A percentile compares a stretch with the other conserved stretches of the same genome.
Evolutionary conservation across 2,329 filamentous ascomycete genomes (phyloP).

Genomic region (Coniochaeta hoffmannii): DNA sequence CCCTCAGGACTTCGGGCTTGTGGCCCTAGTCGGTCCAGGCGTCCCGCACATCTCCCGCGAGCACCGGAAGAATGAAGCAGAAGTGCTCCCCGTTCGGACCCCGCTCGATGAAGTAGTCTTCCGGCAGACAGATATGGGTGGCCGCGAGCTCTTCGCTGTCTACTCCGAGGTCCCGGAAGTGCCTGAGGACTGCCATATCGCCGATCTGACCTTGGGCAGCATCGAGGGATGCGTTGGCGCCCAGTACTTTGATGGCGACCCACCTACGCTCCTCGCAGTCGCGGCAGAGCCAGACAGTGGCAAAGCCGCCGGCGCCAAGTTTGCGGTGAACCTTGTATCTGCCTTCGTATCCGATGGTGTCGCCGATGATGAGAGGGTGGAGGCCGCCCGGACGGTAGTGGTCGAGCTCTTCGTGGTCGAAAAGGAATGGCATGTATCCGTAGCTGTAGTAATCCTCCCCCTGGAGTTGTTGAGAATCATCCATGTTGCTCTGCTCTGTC

Average conservation of each 20-base stretch:
- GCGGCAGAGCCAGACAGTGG: conserved; percentile 32
- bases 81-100: conserved; percentile 14
- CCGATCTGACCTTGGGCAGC: neutral
- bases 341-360: conserved; percentile 6
- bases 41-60: neutral
- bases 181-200: neutral
- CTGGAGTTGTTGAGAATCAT: no score
- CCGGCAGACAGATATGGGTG: conserved; percentile 6
- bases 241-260: conserved; percentile 3
- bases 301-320: conserved; percentile 28
- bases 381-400: neutral
- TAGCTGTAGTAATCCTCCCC: neutral
- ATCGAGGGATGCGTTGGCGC: neutral
- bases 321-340: conserved; percentile 30
- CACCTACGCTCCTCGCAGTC: neutral
- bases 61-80: conserved; percentile 9
- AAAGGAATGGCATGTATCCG: neutral
- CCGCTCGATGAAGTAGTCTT: conserved; percentile 10
- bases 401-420: neutral
- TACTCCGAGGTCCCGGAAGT: neutral
- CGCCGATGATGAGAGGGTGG: conserved; percentile 1
- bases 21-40: neutral
- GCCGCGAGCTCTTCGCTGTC: neutral
- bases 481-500: no score
- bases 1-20: neutral